phyloP scores from a whole-genome alignment of 148 eudicot genomes.

The Rhododendron henanense region DNA sequence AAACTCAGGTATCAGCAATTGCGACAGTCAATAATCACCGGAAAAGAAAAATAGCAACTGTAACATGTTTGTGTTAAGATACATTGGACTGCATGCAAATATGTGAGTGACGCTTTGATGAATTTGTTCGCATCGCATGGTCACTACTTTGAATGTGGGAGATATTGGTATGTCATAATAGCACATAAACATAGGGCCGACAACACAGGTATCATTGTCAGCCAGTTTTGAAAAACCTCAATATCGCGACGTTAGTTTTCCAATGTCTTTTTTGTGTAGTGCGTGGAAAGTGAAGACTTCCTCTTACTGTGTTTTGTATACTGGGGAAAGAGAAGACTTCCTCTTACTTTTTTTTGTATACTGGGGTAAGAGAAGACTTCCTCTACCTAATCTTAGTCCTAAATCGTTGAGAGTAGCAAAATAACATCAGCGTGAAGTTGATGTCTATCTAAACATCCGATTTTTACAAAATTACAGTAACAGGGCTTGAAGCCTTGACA shows the following conservation, averaged over 20 bases:
- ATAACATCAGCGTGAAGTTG: neutral
- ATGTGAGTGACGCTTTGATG: neutral
- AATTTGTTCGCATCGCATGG: neutral
- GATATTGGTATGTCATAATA: neutral
- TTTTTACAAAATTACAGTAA: neutral
- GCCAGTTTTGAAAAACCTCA: neutral
- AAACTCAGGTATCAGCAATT: constrained; percentile 63
- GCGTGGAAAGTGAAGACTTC: neutral
- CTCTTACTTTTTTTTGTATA: neutral
- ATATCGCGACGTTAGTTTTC: neutral
- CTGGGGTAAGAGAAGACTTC: neutral
- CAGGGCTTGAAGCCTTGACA: neutral
- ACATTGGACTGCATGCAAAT: neutral
- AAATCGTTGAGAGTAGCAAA: neutral
- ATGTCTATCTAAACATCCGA: neutral
- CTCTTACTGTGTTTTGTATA: neutral
- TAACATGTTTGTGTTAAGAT: neutral
- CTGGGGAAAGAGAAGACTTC: neutral
- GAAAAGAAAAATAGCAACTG: neutral
- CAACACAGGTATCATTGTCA: neutral
- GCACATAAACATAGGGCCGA: neutral
- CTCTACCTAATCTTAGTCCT: neutral
- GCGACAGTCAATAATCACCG: neutral
- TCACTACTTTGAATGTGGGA: neutral
- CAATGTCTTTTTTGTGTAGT: neutral